Conservation (phyloP, 2,329 filamentous ascomycete species). For the Hypoxylon sp. region DNA sequence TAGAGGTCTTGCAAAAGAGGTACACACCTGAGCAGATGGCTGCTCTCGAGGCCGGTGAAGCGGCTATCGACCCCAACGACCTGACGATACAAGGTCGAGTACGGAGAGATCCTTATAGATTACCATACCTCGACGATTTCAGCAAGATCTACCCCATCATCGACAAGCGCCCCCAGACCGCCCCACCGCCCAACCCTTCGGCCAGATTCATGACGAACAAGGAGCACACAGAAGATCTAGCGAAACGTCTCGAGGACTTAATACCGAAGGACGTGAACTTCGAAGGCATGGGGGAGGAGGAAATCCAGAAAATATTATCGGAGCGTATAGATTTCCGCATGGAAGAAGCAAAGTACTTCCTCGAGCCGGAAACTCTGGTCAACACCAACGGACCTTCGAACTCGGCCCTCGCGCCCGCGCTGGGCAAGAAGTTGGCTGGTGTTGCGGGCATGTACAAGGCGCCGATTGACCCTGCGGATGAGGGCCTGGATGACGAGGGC, state of each 20-base stretch:
- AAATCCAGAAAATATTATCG: conserved; percentile 58
- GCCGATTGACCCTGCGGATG: conserved; percentile 65
- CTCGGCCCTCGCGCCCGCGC: conserved; percentile 63
- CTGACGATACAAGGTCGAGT: conserved; percentile 79
- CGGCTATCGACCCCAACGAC: conserved; percentile 80
- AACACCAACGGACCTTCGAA: conserved; percentile 55
- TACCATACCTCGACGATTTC: conserved; percentile 88
- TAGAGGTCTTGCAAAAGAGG: conserved; percentile 70
- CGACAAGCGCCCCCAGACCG: conserved; percentile 74
- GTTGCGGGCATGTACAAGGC: conserved; percentile 67
- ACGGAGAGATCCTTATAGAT: conserved; percentile 78
- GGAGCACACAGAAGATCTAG: conserved; percentile 73
- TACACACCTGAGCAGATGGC: conserved; percentile 87
- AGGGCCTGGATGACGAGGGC: conserved; percentile 66
- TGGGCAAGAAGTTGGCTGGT: conserved; percentile 67
- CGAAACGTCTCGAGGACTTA: conserved; percentile 61
- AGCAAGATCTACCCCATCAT: conserved; percentile 81
- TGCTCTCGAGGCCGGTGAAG: conserved; percentile 85
- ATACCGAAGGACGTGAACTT: conserved; percentile 62
- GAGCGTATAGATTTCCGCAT: conserved; percentile 45
- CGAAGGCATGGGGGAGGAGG: conserved; percentile 66
- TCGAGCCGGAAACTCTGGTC: conserved; percentile 57
- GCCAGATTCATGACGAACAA: conserved; percentile 73
- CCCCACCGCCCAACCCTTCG: conserved; percentile 67
- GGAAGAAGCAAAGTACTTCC: conserved; percentile 48